Conservation (phyloP, 371 early-diverging fungal species). For the Mucor racemosus region DNA sequence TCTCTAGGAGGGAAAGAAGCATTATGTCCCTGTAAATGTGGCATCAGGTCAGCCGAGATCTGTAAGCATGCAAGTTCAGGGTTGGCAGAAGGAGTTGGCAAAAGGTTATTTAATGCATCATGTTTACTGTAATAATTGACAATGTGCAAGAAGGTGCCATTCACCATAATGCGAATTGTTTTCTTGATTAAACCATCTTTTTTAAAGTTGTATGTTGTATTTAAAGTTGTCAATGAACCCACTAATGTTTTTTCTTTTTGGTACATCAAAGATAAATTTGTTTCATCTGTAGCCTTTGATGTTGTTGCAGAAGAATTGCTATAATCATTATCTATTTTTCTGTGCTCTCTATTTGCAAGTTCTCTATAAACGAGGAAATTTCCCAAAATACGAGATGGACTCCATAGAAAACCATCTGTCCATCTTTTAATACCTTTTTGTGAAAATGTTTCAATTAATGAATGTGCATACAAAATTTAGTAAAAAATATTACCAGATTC, state of each 20-base stretch:
- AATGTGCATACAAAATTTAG: background rate
- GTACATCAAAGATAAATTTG: background rate
- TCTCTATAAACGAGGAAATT: slow-evolving; percentile 71
- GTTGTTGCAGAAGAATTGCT: background rate
- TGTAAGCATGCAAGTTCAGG: slow-evolving; percentile 50
- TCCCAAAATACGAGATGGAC: slow-evolving; percentile 69
- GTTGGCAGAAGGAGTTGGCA: slow-evolving; percentile 60
- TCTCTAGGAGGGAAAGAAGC: background rate
- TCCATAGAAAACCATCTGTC: slow-evolving; percentile 77
- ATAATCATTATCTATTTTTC: slow-evolving; percentile 12
- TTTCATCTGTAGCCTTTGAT: background rate
- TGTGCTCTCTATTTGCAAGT: slow-evolving; percentile 45
- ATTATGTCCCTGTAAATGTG: slow-evolving; percentile 24
- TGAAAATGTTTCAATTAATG: too few species aligned
- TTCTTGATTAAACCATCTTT: slow-evolving; percentile 86
- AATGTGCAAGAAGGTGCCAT: slow-evolving; percentile 79
- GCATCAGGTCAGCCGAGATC: slow-evolving; percentile 48
- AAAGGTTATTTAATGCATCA: slow-evolving; percentile 62
- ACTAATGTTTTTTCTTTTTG: slow-evolving; percentile 61
- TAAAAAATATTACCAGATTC: slow-evolving; percentile 46
- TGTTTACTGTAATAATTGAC: slow-evolving; percentile 84
- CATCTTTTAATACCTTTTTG: slow-evolving; percentile 68
- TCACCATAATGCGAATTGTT: slow-evolving; percentile 78
- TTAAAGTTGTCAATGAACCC: slow-evolving; percentile 55
- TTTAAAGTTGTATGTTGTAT: slow-evolving; percentile 69